Conservation (phyloP, 495 filamentous ascomycete species). For the Aspergillus ellipticus region DNA sequence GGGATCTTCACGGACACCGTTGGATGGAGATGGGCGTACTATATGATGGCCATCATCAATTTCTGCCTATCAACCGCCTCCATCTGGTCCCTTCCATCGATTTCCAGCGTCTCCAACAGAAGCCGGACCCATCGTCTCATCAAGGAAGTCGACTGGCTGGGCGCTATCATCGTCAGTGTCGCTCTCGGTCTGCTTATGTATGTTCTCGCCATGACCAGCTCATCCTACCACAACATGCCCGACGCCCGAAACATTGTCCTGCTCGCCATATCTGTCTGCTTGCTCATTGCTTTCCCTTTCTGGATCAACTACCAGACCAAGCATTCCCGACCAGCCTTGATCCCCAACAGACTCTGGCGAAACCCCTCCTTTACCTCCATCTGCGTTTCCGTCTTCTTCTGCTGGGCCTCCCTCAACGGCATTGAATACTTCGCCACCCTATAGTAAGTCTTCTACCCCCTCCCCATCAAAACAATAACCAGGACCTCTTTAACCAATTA, state of each 20-base stretch:
- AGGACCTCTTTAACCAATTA: neutral
- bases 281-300: neutral
- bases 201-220: neutral
- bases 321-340: conserved; percentile 4
- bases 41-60: neutral
- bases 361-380: conserved; percentile 6
- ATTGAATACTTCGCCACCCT: conserved; percentile 6
- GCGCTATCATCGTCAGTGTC: neutral
- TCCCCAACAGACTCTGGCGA: conserved; percentile 11
- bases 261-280: neutral
- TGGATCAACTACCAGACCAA: conserved; percentile 5
- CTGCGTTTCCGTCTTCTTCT: conserved; percentile 8
- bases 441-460: conserved; percentile 9
- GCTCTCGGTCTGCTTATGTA: no score
- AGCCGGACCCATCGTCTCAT: neutral
- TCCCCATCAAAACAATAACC: conserved; percentile 13
- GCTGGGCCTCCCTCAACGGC: conserved; percentile 3
- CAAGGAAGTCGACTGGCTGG: neutral
- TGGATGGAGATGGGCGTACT: conserved; percentile 4
- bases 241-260: conserved; percentile 6
- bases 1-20: conserved; percentile 39
- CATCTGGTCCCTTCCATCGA: neutral
- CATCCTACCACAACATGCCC: neutral
- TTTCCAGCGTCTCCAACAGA: neutral
- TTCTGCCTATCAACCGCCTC: neutral